These are phyloP conservation scores for Penicilliopsis zonata DNA, from an alignment of 495 filamentous ascomycete genomes.

Conservation along the genomic window DNA sequence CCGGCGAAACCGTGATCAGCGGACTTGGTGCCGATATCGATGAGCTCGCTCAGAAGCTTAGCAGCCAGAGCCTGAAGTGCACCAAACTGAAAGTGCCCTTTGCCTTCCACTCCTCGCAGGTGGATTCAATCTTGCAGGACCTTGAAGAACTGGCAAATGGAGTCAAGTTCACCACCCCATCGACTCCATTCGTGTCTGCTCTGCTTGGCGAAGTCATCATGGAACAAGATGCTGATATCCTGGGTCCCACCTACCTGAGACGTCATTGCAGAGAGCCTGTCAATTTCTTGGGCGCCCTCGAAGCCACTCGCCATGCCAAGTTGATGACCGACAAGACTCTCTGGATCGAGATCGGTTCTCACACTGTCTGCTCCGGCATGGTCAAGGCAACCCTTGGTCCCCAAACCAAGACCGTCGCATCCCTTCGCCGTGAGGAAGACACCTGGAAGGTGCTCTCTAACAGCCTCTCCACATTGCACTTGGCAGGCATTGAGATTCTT, in stretches of 20 bases:
- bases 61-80: slow-evolving; percentile 46
- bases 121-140: slow-evolving; percentile 60
- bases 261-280: slow-evolving; percentile 61
- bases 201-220: slow-evolving; percentile 48
- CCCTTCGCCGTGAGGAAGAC: slow-evolving; percentile 42
- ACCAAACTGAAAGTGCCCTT: slow-evolving; percentile 62
- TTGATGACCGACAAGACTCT: slow-evolving; percentile 31
- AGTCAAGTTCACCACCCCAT: slow-evolving; percentile 46
- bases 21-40: slow-evolving; percentile 37
- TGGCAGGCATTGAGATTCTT: slow-evolving; percentile 51
- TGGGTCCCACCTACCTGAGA: slow-evolving; percentile 49
- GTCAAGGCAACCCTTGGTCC: slow-evolving; percentile 53
- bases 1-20: slow-evolving; percentile 38
- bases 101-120: slow-evolving; percentile 73
- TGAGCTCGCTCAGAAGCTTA: slow-evolving; percentile 44
- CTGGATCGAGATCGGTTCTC: slow-evolving; percentile 56
- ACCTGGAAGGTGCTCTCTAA: slow-evolving; percentile 52
- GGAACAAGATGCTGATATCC: slow-evolving; percentile 34
- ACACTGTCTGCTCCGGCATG: slow-evolving; percentile 57
- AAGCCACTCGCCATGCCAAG: slow-evolving; percentile 40
- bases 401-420: slow-evolving; percentile 45
- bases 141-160: slow-evolving; percentile 47
- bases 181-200: slow-evolving; percentile 63
- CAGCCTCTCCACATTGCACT: slow-evolving; percentile 49
- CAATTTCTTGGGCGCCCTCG: slow-evolving; percentile 55